Evolutionary conservation across 78 protist genomes (phyloP), one percentile per base, ranked within the genome.

Genomic region (Dictyostelium firmibasis): DNA sequence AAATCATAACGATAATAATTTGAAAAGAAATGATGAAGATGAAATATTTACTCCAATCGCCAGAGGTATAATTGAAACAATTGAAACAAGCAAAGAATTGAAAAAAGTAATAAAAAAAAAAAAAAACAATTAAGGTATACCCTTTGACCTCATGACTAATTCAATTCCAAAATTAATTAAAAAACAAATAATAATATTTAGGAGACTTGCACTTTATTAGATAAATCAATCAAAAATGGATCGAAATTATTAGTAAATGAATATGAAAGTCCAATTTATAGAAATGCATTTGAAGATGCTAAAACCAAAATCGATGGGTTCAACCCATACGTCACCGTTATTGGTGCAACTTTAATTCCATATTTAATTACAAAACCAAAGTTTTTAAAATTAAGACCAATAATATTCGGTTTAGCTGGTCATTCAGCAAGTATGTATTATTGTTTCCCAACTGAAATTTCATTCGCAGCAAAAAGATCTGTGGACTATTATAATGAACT

Each of bases 361-460:
- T 67, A 67, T 27, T 25, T 67, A 25, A 25, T 67, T 25, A 29
- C 75, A 27, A 67, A 67, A 67, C 75, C 75, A 67, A 27, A n/a
- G 0, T 67, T 67, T 67, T 67, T 67, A 67, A 25, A 67, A 27
- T 67, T 67, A 67, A 67, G 75, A 67, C 75, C 75, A 67, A 11
- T 67, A 4, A 3, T 35, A 14, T 60, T 86, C 18, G 85, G 78
- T n/a, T 47, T 35, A 27, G 36, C 64, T 43, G 93, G 93, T 86
- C 79, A 77, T 47, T 25, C 78, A 77, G 14, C 62, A 36, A 77
- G 85, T n/a, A n/a, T 77, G 77, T 60, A 86, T 43, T 86, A 86
- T 62, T 86, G 85, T 62, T 88, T 64, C 25, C 93, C 93, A 64
- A 67, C 78, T 43, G 4, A 33, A 14, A 47, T 88, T 14, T 78